Evolutionary conservation across 164 flowering plant species (phyloP).

Genomic region (Vitis riparia): DNA sequence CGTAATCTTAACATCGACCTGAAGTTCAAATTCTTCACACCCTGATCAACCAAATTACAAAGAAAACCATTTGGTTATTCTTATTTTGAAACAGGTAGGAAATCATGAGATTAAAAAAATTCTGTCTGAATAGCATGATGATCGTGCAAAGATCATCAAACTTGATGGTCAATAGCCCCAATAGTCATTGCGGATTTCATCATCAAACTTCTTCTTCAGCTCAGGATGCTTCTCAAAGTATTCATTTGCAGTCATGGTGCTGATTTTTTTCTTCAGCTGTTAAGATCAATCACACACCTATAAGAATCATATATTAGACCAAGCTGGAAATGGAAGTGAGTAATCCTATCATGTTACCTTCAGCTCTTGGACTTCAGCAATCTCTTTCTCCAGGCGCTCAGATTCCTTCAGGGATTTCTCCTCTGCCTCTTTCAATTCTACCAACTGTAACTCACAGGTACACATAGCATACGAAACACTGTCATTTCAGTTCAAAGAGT

Average conservation of each 20-base stretch:
- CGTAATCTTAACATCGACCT: not conserved
- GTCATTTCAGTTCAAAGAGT: too few relatives aligned
- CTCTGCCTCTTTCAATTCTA: conserved; percentile 92
- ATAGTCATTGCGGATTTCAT: conserved; percentile 87
- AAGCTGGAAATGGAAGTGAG: not conserved
- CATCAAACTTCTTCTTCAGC: conserved; percentile 89
- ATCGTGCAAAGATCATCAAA: conserved; percentile 3
- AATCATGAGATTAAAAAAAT: conserved; percentile 3
- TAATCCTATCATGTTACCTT: conserved; percentile 48
- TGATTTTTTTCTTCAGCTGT: conserved; percentile 80
- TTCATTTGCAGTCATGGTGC: conserved; percentile 95
- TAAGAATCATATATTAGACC: not conserved
- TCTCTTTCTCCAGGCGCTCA: conserved; percentile 87
- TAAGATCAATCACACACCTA: not conserved
- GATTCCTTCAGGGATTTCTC: conserved; percentile 78
- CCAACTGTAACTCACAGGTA: conserved; percentile 45
- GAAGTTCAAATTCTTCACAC: conserved; percentile 14
- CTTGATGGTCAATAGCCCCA: conserved; percentile 78
- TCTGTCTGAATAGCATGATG: not conserved
- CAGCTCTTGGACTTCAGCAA: conserved; percentile 81
- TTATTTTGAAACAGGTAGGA: conserved; percentile 7
- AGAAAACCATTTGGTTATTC: conserved; percentile 9
- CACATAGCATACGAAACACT: not conserved
- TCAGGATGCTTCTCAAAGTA: conserved; percentile 96
- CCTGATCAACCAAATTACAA: conserved; percentile 11